Conservation (phyloP, 768 basidiomycete genomes). For the Rhizopogon sp. region DNA sequence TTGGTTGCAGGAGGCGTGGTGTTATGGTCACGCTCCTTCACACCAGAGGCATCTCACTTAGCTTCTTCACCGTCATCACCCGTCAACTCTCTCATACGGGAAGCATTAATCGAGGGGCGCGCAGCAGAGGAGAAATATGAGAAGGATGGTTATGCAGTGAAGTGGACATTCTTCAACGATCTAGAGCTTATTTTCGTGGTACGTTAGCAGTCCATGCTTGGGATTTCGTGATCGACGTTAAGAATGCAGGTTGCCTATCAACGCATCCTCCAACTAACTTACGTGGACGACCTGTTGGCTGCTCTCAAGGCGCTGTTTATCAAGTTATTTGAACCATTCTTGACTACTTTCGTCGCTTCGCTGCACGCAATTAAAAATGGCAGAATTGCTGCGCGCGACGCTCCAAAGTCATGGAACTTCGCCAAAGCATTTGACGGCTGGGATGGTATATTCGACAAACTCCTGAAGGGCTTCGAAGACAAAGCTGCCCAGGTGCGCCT, state of each 20-base stretch:
- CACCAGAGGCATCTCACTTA: constrained; percentile 72
- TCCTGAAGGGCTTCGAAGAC: constrained; percentile 69
- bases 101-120: constrained; percentile 88
- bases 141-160: constrained; percentile 90
- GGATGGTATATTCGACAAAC: constrained; percentile 75
- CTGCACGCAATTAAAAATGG: constrained; percentile 57
- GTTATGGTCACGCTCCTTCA: constrained; percentile 93
- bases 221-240: constrained; percentile 1
- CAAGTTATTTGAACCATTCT: constrained; percentile 79
- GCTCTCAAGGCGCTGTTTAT: constrained; percentile 83
- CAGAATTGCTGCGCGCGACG: constrained; percentile 35
- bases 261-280: constrained; percentile 90
- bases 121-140: constrained; percentile 81
- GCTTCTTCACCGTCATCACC: constrained; percentile 73
- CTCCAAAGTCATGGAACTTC: constrained; percentile 59
- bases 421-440: constrained; percentile 67
- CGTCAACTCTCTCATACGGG: constrained; percentile 83
- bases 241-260: constrained; percentile 83
- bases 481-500: constrained; percentile 60
- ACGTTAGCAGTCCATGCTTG: constrained; percentile 24
- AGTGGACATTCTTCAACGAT: constrained; percentile 94
- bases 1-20: constrained; percentile 73
- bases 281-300: constrained; percentile 82
- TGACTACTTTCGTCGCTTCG: constrained; percentile 80
- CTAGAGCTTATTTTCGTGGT: constrained; percentile 97